Conservation (phyloP, 176 grass and related monocot species). For the Musa acuminata region DNA sequence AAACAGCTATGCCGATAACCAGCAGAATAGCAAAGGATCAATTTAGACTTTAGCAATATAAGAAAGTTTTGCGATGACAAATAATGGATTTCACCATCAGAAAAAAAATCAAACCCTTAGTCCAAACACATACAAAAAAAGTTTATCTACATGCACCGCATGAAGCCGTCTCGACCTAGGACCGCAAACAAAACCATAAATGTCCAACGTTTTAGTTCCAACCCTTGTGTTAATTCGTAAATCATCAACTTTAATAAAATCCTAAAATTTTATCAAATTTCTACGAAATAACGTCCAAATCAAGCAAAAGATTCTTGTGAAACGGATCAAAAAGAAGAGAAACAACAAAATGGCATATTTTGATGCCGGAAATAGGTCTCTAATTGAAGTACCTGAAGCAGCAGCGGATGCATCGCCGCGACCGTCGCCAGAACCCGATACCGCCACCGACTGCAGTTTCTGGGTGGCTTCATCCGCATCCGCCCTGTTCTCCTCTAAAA, state of each 20-base stretch:
- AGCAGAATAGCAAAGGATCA: too few relatives aligned
- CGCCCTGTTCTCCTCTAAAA: slow-evolving; percentile 32
- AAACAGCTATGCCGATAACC: background rate
- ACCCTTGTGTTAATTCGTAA: background rate
- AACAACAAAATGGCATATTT: background rate
- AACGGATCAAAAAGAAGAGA: background rate
- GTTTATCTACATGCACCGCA: background rate
- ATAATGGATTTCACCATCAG: too few relatives aligned
- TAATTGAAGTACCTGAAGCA: background rate
- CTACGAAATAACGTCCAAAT: background rate
- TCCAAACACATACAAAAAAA: background rate
- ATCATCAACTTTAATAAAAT: background rate
- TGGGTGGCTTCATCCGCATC: slow-evolving; percentile 61
- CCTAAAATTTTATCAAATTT: background rate
- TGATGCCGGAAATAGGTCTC: background rate
- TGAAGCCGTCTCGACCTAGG: background rate
- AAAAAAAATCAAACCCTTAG: too few relatives aligned
- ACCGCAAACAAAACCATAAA: background rate
- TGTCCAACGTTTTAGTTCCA: background rate
- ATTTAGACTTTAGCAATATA: too few relatives aligned
- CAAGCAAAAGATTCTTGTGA: background rate
- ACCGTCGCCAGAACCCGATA: slow-evolving; percentile 44
- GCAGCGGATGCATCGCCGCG: slow-evolving; percentile 15
- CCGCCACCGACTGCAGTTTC: slow-evolving; percentile 56
- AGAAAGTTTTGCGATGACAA: too few relatives aligned